phyloP scores from a whole-genome alignment of 2,329 filamentous ascomycete species.

The Aspergillus quadricinctus region DNA sequence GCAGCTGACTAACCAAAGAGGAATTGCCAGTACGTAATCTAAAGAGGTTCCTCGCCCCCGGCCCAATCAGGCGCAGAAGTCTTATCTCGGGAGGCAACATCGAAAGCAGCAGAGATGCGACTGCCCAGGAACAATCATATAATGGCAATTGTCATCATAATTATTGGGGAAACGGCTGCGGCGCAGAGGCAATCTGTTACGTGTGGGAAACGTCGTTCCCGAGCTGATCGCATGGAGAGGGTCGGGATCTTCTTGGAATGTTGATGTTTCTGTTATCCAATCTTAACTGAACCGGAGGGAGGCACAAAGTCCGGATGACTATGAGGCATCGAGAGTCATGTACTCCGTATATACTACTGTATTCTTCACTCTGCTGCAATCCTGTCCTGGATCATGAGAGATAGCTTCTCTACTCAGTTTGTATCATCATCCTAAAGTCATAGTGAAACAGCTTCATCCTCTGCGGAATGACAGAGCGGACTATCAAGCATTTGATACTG shows the following conservation, averaged over 20 bases:
- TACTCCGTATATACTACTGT: not conserved
- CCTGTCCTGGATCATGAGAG: not conserved
- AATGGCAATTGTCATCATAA: not conserved
- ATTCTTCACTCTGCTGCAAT: too few relatives aligned
- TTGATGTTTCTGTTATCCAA: slow-evolving; percentile 10
- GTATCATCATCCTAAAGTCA: not conserved
- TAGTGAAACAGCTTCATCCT: not conserved
- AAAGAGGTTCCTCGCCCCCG: slow-evolving; percentile 14
- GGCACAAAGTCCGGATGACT: not conserved
- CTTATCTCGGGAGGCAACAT: slow-evolving; percentile 26
- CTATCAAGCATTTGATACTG: slow-evolving; percentile 26
- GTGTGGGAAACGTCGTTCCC: slow-evolving; percentile 19
- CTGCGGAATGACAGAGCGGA: slow-evolving; percentile 27
- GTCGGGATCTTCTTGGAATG: slow-evolving; percentile 9
- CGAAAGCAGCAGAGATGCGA: slow-evolving; percentile 6
- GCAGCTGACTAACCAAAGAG: not conserved
- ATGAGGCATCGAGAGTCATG: not conserved
- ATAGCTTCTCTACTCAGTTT: not conserved
- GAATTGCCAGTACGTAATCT: slow-evolving; percentile 31
- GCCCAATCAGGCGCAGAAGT: slow-evolving; percentile 25
- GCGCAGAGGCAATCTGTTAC: slow-evolving; percentile 22
- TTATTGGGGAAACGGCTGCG: slow-evolving; percentile 5
- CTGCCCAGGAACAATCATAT: not conserved
- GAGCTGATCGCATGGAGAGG: slow-evolving; percentile 9
- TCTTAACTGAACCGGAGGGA: not conserved